Base-by-base conservation (phyloP, 345 rosid species). In the Gossypium longicalyx region DNA sequence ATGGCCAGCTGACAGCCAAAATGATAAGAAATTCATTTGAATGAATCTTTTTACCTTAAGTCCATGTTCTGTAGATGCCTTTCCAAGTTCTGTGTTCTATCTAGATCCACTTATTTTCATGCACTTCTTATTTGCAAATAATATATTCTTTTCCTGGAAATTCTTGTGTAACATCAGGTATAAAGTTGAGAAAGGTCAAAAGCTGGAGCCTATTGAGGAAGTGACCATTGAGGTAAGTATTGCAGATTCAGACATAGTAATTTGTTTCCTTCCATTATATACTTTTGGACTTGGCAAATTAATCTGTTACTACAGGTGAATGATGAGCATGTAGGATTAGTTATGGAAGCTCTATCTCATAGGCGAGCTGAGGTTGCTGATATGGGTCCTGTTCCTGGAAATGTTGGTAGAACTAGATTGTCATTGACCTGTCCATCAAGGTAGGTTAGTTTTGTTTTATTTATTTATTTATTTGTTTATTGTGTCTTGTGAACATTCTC, bases 331-430 rank as follows among this genome's bases (percentile, higher is more conserved):
- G 94, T 90, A 65, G 99, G 97, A 67, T 79, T 90, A 74, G 84
- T 93, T 67, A 86, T 95, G 96, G 99, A 93, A 85, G 97, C 99
- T 80, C 83, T 95, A 45, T 89, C 99, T 77, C 98, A 91, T 74
- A 91, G 99, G 83, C 89, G 91, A 47, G 98, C 84, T 44, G 97
- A 91, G 78, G 86, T 93, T 75, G 47, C 82, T 52, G 99, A 95
- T 86, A 90, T 95, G 97, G 92, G 97, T 73, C 97, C 97, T 78
- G 99, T 95, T 62, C 87, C 97, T 74, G 98, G 99, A 84, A 83
- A 85, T 79, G 83, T 60, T 73, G 97, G 97, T 63, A 92, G 99
- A 83, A 90, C 97, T 25, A 95, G 93, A 79, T 63, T 95, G 82
- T 87, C 92, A 74, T 75, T 93, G 82, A 95, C 93, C 73, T 93